phyloP scores from a whole-genome alignment of 2,329 filamentous ascomycete species.

The Alternaria triticina region DNA sequence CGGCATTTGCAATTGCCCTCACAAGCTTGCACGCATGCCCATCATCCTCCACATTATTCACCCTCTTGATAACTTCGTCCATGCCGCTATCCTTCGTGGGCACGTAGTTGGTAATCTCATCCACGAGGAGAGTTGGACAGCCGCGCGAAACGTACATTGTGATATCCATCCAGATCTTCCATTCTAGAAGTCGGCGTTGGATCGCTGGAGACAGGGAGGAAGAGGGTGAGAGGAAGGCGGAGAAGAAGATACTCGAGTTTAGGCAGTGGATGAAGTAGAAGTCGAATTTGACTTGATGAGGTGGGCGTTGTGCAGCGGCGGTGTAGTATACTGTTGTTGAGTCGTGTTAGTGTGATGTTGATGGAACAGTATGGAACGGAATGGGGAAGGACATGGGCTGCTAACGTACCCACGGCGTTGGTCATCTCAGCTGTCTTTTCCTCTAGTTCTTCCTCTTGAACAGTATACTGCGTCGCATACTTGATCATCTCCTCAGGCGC shows the following conservation, averaged over 20 bases:
- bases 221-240: conserved; percentile 63
- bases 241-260: conserved; percentile 78
- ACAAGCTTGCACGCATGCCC: conserved; percentile 81
- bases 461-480: conserved; percentile 62
- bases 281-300: conserved; percentile 68
- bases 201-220: conserved; percentile 64
- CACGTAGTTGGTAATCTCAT: conserved; percentile 66
- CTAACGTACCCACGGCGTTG: conserved; percentile 61
- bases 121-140: conserved; percentile 64
- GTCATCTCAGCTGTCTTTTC: conserved; percentile 71
- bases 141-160: conserved; percentile 74
- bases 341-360: background rate
- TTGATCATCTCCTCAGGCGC: conserved; percentile 69
- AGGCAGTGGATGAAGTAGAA: conserved; percentile 84
- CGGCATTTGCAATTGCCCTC: conserved; percentile 71
- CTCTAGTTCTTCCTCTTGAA: conserved; percentile 62
- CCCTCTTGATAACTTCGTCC: conserved; percentile 55
- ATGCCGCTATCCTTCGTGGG: conserved; percentile 53
- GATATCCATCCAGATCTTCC: conserved; percentile 79
- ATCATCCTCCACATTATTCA: conserved; percentile 67
- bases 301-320: conserved; percentile 67
- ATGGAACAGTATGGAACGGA: background rate
- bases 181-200: conserved; percentile 77
- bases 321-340: conserved; percentile 58
- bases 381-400: background rate